Evolutionary conservation across 2,329 filamentous ascomycete species (phyloP).

Genomic region (Zymoseptoria ardabiliae): DNA sequence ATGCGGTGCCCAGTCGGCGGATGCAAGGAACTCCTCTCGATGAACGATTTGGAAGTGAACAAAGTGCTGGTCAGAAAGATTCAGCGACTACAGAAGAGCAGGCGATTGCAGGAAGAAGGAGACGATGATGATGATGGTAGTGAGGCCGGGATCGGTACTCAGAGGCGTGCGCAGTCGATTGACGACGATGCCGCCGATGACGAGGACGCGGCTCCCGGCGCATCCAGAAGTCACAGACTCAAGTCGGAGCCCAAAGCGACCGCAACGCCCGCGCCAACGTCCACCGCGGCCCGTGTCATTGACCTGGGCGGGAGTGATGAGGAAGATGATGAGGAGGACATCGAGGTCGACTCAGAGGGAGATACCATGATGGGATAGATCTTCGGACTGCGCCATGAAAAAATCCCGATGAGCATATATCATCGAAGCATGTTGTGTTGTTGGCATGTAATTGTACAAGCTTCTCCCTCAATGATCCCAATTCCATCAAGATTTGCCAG

Average conservation of each 20-base stretch:
- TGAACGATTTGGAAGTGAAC: constrained; percentile 51
- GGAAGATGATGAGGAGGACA: constrained; percentile 11
- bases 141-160: constrained; percentile 19
- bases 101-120: constrained; percentile 40
- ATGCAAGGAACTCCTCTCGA: constrained; percentile 49
- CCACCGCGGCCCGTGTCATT: constrained; percentile 5
- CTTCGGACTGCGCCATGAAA: background rate
- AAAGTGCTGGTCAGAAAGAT: constrained; percentile 52
- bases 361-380: background rate
- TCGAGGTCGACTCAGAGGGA: constrained; percentile 5
- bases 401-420: background rate
- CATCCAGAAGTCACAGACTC: constrained; percentile 3
- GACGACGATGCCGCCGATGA: constrained; percentile 23
- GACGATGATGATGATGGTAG: constrained; percentile 32
- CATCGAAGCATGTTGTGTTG: background rate
- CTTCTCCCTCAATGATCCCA: constrained; percentile 1
- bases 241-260: constrained; percentile 15
- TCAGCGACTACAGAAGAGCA: constrained; percentile 45
- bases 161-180: constrained; percentile 21
- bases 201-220: constrained; percentile 15
- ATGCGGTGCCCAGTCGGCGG: constrained; percentile 59
- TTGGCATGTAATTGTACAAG: background rate
- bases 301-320: constrained; percentile 15
- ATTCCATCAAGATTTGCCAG: constrained; percentile 24
- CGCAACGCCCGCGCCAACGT: constrained; percentile 7